Percentiles rank a stretch among this genome's conserved stretches.
These are phyloP conservation scores for Venturia effusa DNA, from an alignment of 2,329 filamentous ascomycete genomes.

Conservation along the genomic window DNA sequence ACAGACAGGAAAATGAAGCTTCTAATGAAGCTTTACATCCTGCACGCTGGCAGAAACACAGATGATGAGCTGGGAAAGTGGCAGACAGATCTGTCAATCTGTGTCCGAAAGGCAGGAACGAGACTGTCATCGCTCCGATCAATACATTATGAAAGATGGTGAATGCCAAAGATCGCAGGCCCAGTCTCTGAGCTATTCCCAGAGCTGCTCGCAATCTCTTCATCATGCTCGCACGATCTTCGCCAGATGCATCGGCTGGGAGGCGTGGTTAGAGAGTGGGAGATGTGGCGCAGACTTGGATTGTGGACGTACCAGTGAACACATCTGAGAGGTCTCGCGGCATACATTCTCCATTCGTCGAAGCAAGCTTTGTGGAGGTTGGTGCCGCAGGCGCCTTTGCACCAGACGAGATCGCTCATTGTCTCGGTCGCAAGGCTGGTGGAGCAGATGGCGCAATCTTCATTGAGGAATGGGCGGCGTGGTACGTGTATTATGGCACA, in stretches of 20 bases:
- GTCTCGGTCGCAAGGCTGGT: background rate
- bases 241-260: background rate
- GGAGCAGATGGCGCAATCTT: background rate
- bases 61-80: too few species aligned
- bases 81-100: too few species aligned
- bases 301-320: background rate
- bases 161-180: too few species aligned
- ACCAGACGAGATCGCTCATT: background rate
- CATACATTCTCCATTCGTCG: background rate
- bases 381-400: background rate
- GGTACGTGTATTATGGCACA: background rate
- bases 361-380: background rate
- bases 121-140: too few species aligned
- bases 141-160: too few species aligned
- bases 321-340: background rate
- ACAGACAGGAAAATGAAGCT: too few species aligned
- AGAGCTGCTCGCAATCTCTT: background rate
- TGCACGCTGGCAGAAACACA: too few species aligned
- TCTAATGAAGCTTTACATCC: too few species aligned
- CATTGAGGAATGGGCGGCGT: background rate
- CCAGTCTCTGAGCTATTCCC: too few species aligned
- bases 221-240: background rate
- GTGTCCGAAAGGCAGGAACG: too few species aligned
- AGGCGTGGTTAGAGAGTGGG: background rate
- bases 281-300: background rate